A percentile compares a stretch with the other conserved stretches of the same genome.
Conservation (phyloP, 331 rosid species). For the Cydonia oblonga region DNA sequence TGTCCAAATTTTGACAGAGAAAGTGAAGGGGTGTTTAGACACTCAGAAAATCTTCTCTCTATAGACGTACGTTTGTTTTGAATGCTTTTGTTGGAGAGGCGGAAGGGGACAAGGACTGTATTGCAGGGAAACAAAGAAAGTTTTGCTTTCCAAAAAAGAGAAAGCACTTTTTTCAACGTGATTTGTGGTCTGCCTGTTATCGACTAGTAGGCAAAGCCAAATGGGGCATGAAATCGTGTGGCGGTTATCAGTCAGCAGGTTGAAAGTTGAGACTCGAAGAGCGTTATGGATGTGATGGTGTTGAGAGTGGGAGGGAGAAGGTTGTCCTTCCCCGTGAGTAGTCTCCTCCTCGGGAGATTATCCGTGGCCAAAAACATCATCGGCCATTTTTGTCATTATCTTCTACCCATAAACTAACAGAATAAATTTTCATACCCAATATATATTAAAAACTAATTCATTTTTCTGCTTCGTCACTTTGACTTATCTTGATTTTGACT, state of each 20-base stretch:
- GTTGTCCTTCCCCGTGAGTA: not conserved
- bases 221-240: conserved; percentile 34
- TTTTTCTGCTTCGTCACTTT: too few species aligned
- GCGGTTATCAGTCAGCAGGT: conserved; percentile 13
- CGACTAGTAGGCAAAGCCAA: not conserved
- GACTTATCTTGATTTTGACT: too few species aligned
- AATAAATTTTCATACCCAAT: too few species aligned
- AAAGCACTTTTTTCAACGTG: conserved; percentile 38
- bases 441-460: too few species aligned
- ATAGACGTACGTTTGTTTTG: not conserved
- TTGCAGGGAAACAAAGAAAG: conserved; percentile 59
- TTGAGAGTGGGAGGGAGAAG: not conserved
- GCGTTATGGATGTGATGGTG: not conserved
- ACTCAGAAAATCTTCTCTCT: conserved; percentile 17
- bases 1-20: conserved; percentile 12
- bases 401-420: not conserved
- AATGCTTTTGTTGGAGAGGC: not conserved
- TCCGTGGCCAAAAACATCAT: not conserved
- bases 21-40: conserved; percentile 4
- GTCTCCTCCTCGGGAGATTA: not conserved
- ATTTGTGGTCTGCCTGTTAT: not conserved
- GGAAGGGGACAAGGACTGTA: conserved; percentile 33
- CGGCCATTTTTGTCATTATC: not conserved
- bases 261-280: not conserved
- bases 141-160: too few species aligned